These are phyloP conservation scores for Candida suzukii DNA, from an alignment of 805 yeast genomes.

Conservation along the genomic window DNA sequence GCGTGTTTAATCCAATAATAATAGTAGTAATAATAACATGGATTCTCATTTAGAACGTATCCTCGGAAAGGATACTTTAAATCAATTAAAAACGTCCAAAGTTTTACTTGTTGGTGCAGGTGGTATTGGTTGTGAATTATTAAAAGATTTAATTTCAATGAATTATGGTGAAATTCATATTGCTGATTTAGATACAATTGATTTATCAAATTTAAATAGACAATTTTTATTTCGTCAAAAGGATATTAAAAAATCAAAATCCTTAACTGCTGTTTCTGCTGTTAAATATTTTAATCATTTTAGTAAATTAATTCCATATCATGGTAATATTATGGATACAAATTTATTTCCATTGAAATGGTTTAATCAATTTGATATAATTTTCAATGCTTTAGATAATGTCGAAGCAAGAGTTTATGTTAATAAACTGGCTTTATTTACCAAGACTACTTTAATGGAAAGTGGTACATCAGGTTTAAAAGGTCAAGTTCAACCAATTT, in stretches of 20 bases:
- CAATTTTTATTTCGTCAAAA: slow-evolving; percentile 86
- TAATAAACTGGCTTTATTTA: slow-evolving; percentile 70
- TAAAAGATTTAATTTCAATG: slow-evolving; percentile 70
- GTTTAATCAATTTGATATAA: slow-evolving; percentile 69
- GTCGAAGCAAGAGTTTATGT: slow-evolving; percentile 89
- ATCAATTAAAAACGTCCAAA: slow-evolving; percentile 33
- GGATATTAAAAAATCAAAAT: slow-evolving; percentile 85
- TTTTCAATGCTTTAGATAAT: slow-evolving; percentile 92
- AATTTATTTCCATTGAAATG: slow-evolving; percentile 64
- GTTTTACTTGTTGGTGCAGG: slow-evolving; percentile 92
- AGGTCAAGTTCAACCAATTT: slow-evolving; percentile 92
- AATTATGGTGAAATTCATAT: slow-evolving; percentile 85
- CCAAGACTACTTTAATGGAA: slow-evolving; percentile 76
- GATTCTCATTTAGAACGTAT: slow-evolving; percentile 32
- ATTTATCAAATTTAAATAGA: slow-evolving; percentile 83
- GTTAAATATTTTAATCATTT: slow-evolving; percentile 66
- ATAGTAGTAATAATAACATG: too few relatives aligned
- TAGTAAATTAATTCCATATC: slow-evolving; percentile 67
- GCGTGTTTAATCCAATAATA: too few relatives aligned
- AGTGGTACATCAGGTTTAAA: slow-evolving; percentile 92
- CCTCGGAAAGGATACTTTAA: slow-evolving; percentile 32
- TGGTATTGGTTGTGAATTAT: slow-evolving; percentile 90
- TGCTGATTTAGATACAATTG: slow-evolving; percentile 94
- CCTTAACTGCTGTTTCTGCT: slow-evolving; percentile 76
- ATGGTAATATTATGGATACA: slow-evolving; percentile 82